A percentile compares a stretch with the other conserved stretches of the same genome.
Conservation (phyloP, 1,139 yeast species). For the Geotrichum siamense region DNA sequence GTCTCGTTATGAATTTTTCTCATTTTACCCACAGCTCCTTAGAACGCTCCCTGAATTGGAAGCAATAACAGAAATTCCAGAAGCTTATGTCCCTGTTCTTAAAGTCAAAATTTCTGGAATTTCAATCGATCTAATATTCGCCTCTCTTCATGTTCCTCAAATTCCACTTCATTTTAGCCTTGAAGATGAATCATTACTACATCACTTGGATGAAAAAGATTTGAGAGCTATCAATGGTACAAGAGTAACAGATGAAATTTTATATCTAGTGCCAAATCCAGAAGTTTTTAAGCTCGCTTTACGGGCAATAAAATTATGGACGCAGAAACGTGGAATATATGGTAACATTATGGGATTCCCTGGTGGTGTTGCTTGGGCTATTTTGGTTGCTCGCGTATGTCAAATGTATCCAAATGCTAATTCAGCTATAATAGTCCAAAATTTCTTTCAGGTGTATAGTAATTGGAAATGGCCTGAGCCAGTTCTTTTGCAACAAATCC, state of each 20-base stretch:
- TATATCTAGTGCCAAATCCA: constrained; percentile 81
- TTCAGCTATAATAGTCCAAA: constrained; percentile 78
- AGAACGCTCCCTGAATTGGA: constrained; percentile 69
- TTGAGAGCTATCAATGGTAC: constrained; percentile 88
- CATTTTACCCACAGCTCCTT: constrained; percentile 60
- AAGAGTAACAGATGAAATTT: constrained; percentile 89
- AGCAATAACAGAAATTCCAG: constrained; percentile 88
- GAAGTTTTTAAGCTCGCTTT: constrained; percentile 88
- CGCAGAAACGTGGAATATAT: constrained; percentile 85
- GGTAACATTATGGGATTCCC: constrained; percentile 96
- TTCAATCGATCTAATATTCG: constrained; percentile 81
- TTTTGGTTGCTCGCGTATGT: constrained; percentile 93
- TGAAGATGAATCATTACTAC: constrained; percentile 72
- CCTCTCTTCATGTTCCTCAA: constrained; percentile 70
- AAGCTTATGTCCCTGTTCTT: constrained; percentile 95
- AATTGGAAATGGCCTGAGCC: constrained; percentile 99
- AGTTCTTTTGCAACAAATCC: constrained; percentile 79
- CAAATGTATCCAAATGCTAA: constrained; percentile 95
- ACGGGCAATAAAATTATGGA: constrained; percentile 92
- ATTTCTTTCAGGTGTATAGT: constrained; percentile 74
- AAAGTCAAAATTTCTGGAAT: constrained; percentile 82
- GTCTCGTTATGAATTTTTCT: constrained; percentile 79
- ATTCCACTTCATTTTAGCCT: constrained; percentile 67
- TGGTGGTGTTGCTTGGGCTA: constrained; percentile 99
- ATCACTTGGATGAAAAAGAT: constrained; percentile 85